A percentile compares a stretch with the other conserved stretches of the same genome.
Conservation (phyloP, 1,284 basidiomycete genomes). For the Boletus mariae region DNA sequence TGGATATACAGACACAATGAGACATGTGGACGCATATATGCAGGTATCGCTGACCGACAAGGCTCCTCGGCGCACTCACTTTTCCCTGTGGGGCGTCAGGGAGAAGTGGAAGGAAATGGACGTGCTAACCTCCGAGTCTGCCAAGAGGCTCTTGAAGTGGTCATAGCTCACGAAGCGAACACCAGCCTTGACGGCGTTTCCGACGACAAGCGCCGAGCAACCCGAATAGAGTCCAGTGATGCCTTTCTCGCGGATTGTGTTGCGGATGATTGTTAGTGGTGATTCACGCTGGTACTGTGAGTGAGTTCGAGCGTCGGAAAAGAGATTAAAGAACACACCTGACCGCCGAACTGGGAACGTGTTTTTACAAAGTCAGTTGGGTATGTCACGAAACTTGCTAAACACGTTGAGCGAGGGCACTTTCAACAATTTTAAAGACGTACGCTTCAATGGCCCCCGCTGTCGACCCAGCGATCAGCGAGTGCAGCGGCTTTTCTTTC, state of each 20-base stretch:
- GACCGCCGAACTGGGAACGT: slow-evolving; percentile 75
- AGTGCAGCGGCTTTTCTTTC: slow-evolving; percentile 77
- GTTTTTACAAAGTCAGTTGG: slow-evolving; percentile 94
- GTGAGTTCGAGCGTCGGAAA: not conserved
- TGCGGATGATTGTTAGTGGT: slow-evolving; percentile 64
- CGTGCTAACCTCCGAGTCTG: slow-evolving; percentile 68
- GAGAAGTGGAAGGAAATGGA: not conserved
- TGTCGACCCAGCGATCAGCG: slow-evolving; percentile 85
- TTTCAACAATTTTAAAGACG: slow-evolving; percentile 22
- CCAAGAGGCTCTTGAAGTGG: slow-evolving; percentile 82
- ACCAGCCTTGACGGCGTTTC: slow-evolving; percentile 88
- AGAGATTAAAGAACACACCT: slow-evolving; percentile 41
- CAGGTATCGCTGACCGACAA: slow-evolving; percentile 59
- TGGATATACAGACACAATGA: slow-evolving; percentile 21
- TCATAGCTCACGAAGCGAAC: slow-evolving; percentile 96
- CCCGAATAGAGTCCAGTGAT: slow-evolving; percentile 81
- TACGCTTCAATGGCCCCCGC: slow-evolving; percentile 93
- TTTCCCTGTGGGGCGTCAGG: slow-evolving; percentile 61
- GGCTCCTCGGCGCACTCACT: slow-evolving; percentile 79
- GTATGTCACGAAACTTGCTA: slow-evolving; percentile 73
- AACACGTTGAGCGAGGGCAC: slow-evolving; percentile 29
- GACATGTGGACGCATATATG: not conserved
- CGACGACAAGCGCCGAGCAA: slow-evolving; percentile 83
- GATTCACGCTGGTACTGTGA: slow-evolving; percentile 37
- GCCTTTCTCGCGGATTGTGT: slow-evolving; percentile 72